Evolutionary conservation across 257 asterid species (phyloP).

Genomic region (Striga asiatica): DNA sequence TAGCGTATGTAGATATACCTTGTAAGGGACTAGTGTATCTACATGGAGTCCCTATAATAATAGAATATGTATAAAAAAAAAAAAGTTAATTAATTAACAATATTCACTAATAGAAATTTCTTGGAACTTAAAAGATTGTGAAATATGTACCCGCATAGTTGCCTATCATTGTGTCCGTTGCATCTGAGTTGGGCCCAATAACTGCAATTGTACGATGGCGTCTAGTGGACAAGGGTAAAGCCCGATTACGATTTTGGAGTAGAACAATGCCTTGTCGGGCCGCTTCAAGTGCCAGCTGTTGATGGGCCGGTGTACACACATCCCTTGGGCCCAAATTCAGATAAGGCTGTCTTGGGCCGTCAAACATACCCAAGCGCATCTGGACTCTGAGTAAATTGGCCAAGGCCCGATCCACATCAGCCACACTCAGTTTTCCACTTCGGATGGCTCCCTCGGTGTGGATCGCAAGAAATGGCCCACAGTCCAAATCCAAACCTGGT

Average conservation of each 20-base stretch:
- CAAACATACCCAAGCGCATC: slow-evolving; percentile 89
- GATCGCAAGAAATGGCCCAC: slow-evolving; percentile 79
- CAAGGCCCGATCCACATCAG: slow-evolving; percentile 55
- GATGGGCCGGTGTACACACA: slow-evolving; percentile 69
- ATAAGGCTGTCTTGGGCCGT: slow-evolving; percentile 58
- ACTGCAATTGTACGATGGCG: slow-evolving; percentile 48
- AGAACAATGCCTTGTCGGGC: slow-evolving; percentile 91
- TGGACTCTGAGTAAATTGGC: slow-evolving; percentile 54
- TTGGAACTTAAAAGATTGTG: background rate
- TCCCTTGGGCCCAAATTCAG: slow-evolving; percentile 61
- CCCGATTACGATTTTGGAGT: slow-evolving; percentile 49
- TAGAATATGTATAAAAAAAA: background rate
- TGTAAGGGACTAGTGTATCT: slow-evolving; percentile 60
- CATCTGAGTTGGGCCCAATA: slow-evolving; percentile 88
- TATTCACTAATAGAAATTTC: background rate
- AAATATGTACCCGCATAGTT: slow-evolving; percentile 65
- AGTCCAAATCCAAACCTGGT: slow-evolving; percentile 78
- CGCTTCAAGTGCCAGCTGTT: slow-evolving; percentile 72
- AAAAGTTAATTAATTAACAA: background rate
- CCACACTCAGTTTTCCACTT: slow-evolving; percentile 41
- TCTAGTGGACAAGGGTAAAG: slow-evolving; percentile 53
- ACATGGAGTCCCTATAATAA: slow-evolving; percentile 49
- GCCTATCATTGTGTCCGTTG: slow-evolving; percentile 70
- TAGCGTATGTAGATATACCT: slow-evolving; percentile 61
- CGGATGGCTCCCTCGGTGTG: slow-evolving; percentile 55